Evolutionary conservation across 352 stramenopile genomes (phyloP).

Genomic region (Phytopythium oedochilum): DNA sequence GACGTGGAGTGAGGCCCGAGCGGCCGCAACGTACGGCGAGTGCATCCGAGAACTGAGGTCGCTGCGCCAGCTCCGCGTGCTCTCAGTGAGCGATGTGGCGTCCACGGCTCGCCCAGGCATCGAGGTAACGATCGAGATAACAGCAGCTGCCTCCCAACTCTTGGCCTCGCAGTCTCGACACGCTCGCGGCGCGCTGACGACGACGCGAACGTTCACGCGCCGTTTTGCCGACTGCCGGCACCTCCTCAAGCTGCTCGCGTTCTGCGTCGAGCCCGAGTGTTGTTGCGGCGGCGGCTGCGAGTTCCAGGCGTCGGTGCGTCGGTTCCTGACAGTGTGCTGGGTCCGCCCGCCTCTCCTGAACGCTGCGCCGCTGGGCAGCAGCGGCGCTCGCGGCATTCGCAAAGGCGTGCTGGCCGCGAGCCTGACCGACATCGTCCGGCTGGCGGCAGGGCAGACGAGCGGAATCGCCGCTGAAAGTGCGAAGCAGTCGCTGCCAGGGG

Average conservation of each 20-base stretch:
- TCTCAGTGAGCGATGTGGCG: neutral
- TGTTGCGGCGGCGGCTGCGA: neutral
- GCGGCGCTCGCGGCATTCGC: neutral
- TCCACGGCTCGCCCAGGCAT: neutral
- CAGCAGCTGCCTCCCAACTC: neutral
- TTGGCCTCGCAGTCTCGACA: neutral
- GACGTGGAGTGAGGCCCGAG: neutral
- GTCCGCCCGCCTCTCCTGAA: neutral
- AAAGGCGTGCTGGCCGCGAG: neutral
- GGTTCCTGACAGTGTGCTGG: neutral
- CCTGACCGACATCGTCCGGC: neutral
- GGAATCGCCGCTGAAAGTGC: neutral
- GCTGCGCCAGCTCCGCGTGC: neutral
- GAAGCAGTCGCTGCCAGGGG: too few relatives aligned
- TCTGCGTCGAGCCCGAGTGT: neutral
- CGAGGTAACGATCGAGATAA: neutral
- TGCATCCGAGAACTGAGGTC: neutral
- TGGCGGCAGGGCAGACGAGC: neutral
- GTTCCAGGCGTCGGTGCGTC: neutral
- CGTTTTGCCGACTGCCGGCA: neutral
- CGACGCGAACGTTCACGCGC: neutral
- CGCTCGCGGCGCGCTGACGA: neutral
- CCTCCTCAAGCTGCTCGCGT: neutral
- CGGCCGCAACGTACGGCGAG: neutral
- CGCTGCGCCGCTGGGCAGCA: neutral